Evolutionary conservation across 2,329 filamentous ascomycete species (phyloP).

Genomic region (Fusarium chaquense): DNA sequence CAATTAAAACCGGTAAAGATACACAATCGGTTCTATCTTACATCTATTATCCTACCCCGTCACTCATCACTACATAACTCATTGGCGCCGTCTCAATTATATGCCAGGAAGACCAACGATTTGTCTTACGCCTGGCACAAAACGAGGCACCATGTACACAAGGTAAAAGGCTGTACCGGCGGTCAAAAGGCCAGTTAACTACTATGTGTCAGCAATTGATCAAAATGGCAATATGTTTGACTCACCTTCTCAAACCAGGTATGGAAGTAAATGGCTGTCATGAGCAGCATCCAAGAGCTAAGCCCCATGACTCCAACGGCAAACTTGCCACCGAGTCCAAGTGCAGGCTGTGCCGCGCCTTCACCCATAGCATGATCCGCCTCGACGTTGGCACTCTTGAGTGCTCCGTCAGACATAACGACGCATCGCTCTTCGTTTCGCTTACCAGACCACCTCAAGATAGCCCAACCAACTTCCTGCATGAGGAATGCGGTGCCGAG

Average conservation of each 20-base stretch:
- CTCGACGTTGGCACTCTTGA: slow-evolving; percentile 69
- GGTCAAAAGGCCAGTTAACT: slow-evolving; percentile 67
- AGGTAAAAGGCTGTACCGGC: slow-evolving; percentile 61
- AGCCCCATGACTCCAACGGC: slow-evolving; percentile 74
- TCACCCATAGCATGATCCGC: slow-evolving; percentile 44
- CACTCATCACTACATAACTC: slow-evolving; percentile 30
- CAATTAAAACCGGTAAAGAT: background rate
- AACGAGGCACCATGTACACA: slow-evolving; percentile 65
- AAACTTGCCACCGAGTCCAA: slow-evolving; percentile 66
- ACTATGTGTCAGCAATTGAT: slow-evolving; percentile 39
- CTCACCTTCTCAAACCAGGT: slow-evolving; percentile 97
- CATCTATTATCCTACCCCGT: slow-evolving; percentile 15
- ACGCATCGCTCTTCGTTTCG: slow-evolving; percentile 72
- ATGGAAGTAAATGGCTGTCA: slow-evolving; percentile 99
- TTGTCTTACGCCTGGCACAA: slow-evolving; percentile 59
- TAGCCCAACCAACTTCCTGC: slow-evolving; percentile 79
- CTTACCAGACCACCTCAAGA: slow-evolving; percentile 57
- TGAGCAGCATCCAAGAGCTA: slow-evolving; percentile 95
- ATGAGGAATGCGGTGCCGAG: slow-evolving; percentile 84
- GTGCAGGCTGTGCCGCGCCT: slow-evolving; percentile 43
- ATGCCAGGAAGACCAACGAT: slow-evolving; percentile 65
- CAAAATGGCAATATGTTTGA: background rate
- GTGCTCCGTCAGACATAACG: slow-evolving; percentile 74
- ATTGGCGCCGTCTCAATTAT: slow-evolving; percentile 45
- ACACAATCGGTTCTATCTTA: slow-evolving; percentile 20